A percentile compares a stretch with the other conserved stretches of the same genome.
Evolutionary conservation across 2,329 filamentous ascomycete genomes (phyloP).

Genomic region (Botrytis elliptica): DNA sequence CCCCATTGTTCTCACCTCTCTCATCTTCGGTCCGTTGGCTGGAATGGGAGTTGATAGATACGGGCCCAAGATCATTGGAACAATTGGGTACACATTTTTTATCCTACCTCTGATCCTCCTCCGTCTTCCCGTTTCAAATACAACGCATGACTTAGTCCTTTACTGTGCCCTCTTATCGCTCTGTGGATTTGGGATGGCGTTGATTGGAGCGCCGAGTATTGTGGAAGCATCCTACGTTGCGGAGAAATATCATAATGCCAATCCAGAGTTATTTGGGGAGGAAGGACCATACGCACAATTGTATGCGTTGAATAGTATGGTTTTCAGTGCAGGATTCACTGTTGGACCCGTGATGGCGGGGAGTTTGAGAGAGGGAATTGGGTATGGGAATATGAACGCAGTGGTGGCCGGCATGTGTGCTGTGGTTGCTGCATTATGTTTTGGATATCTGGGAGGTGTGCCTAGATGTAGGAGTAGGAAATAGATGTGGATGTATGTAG

Average conservation of each 20-base stretch:
- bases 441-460: slow-evolving; percentile 28
- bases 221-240: slow-evolving; percentile 58
- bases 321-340: slow-evolving; percentile 58
- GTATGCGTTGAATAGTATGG: slow-evolving; percentile 63
- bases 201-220: slow-evolving; percentile 53
- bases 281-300: slow-evolving; percentile 63
- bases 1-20: slow-evolving; percentile 41
- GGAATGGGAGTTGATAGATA: slow-evolving; percentile 43
- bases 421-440: slow-evolving; percentile 27
- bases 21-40: slow-evolving; percentile 40
- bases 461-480: not conserved
- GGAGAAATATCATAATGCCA: slow-evolving; percentile 54
- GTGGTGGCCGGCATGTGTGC: slow-evolving; percentile 31
- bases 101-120: slow-evolving; percentile 40
- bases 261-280: slow-evolving; percentile 53
- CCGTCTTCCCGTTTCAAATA: slow-evolving; percentile 44
- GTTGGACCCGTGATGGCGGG: slow-evolving; percentile 59
- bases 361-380: slow-evolving; percentile 49
- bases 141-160: slow-evolving; percentile 44
- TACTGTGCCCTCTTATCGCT: slow-evolving; percentile 48
- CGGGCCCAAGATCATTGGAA: slow-evolving; percentile 40
- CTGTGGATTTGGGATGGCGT: slow-evolving; percentile 52
- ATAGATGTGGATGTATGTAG: not conserved
- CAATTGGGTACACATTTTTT: slow-evolving; percentile 36
- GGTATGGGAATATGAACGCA: slow-evolving; percentile 55